Conservation (phyloP, 1,284 basidiomycete species). For the Austroboletus novae-zelandiae region DNA sequence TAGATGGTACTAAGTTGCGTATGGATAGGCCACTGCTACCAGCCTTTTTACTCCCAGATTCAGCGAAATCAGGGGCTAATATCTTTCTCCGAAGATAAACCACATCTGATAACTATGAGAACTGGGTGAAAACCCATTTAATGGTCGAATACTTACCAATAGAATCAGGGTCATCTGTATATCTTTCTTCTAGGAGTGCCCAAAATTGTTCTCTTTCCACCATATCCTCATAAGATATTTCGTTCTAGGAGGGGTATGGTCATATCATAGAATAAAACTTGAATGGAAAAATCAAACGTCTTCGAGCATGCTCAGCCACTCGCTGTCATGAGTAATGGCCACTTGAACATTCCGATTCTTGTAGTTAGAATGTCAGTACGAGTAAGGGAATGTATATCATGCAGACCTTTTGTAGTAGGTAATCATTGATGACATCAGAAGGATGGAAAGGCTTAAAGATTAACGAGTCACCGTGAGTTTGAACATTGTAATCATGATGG, state of each 20-base stretch:
- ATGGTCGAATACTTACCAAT: background rate
- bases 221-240: background rate
- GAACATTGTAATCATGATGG: too few relatives aligned
- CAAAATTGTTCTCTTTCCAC: background rate
- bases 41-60: background rate
- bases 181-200: background rate
- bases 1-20: background rate
- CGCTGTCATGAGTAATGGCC: background rate
- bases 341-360: background rate
- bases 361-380: background rate
- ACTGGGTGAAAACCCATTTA: background rate
- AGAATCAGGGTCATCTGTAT: background rate
- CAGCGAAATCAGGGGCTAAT: background rate
- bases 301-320: background rate
- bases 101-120: background rate
- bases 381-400: too few relatives aligned
- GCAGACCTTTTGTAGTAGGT: background rate
- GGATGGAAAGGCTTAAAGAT: background rate
- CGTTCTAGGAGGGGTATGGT: background rate
- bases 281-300: too few relatives aligned
- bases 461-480: too few relatives aligned
- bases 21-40: background rate
- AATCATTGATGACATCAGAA: conserved; percentile 4
- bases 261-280: background rate
- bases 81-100: background rate